Evolutionary conservation across 2,329 filamentous ascomycete species (phyloP), one percentile per base, ranked within the genome.

Genomic region (Whalleya microplaca): DNA sequence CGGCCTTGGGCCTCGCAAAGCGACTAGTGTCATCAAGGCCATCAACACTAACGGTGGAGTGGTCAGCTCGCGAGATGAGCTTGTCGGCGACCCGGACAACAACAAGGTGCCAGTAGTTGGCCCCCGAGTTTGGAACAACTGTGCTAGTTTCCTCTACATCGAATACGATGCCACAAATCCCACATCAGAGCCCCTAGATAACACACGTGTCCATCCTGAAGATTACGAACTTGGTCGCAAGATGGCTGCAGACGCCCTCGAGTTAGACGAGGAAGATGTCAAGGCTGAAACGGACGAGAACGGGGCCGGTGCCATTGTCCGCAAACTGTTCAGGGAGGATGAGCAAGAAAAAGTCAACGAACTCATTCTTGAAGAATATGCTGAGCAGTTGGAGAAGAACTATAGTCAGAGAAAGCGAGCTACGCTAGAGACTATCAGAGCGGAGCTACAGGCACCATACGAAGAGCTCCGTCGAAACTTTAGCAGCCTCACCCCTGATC

Each of bases 211-310:
- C 18, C 95, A 99, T 69, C 95, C 95, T 1, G 95, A 99, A 78
- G 95, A 99, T 72, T 99, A 99, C 74, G 95, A 99, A 66, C 88
- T 99, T 59, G 95, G 92, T 47, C 91, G 94, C 66, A 99, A 99
- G 77, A 98, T 99, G 89, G 95, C 95, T 19, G 95, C 95, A 2
- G 95, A 99, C 79, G 95, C 95, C 16, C 80, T 99, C 46, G 94
- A 97, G 71, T 82, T 99, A 64, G 95, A 99, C 66, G 95, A 99
- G 75, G 95, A 99, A 77, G 95, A 99, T 68, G 92, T 99, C 71
- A 96, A 96, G 75, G 92, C 90, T 1, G 93, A 98, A 76, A 90
- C 89, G 4, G 91, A 96, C 63, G 92, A 97, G 69, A 91, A 92
- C 62, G 95, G 95, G 0, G 82, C 90, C 0, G 92, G 91, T 16